Percentiles rank a stretch among this genome's conserved stretches.
These are phyloP conservation scores for Cyclocybe cylindracea DNA, from an alignment of 768 basidiomycete species.

Conservation along the genomic window DNA sequence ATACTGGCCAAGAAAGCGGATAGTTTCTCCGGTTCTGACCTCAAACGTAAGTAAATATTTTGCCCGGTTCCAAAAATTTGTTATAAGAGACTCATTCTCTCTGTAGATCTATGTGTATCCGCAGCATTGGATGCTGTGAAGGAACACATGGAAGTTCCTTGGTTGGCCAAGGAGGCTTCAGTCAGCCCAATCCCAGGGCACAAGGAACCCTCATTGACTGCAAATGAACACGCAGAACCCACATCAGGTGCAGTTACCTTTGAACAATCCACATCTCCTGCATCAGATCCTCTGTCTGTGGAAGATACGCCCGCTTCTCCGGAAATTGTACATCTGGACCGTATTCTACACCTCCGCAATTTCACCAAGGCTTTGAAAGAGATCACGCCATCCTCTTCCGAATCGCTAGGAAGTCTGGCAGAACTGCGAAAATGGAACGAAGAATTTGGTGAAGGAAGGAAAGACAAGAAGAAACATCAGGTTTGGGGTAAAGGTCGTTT, in stretches of 20 bases:
- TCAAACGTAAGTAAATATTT: constrained; percentile 71
- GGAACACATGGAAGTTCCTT: constrained; percentile 79
- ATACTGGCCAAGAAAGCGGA: constrained; percentile 72
- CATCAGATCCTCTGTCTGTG: background rate
- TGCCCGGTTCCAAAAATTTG: background rate
- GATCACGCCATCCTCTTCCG: constrained; percentile 88
- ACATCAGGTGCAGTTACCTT: background rate
- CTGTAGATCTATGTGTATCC: constrained; percentile 84
- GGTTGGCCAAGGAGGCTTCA: constrained; percentile 39
- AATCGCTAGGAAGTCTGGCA: constrained; percentile 71
- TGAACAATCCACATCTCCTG: background rate
- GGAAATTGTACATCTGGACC: constrained; percentile 4
- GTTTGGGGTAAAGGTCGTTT: constrained; percentile 90
- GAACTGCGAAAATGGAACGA: constrained; percentile 90
- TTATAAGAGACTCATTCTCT: constrained; percentile 6
- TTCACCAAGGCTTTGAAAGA: constrained; percentile 86
- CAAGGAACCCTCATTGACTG: background rate
- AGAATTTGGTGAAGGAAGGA: constrained; percentile 87
- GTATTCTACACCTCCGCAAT: constrained; percentile 32
- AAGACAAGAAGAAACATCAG: constrained; percentile 62
- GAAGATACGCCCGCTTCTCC: background rate
- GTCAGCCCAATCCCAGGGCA: background rate
- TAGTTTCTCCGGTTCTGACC: constrained; percentile 90
- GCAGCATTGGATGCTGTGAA: constrained; percentile 93
- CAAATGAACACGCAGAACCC: background rate